A percentile compares a stretch with the other conserved stretches of the same genome.
phyloP scores from a whole-genome alignment of 1,139 yeast genomes.

The Candida sp. region DNA sequence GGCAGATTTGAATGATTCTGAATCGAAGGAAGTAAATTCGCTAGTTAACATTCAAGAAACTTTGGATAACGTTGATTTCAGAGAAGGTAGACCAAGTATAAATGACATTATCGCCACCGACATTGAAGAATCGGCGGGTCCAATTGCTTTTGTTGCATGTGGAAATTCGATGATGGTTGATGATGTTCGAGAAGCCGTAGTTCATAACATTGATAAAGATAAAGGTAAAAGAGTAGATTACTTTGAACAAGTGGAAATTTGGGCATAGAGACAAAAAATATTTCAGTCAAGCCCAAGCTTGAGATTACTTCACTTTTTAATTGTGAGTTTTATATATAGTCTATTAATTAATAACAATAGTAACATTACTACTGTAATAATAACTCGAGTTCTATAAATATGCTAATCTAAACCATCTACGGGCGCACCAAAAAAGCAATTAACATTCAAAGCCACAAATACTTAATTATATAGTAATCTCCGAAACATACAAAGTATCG shows the following conservation, averaged over 20 bases:
- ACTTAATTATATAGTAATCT: no score
- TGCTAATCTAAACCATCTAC: no score
- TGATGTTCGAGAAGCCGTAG: constrained; percentile 35
- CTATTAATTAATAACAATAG: no score
- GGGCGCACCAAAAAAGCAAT: no score
- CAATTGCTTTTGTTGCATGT: constrained; percentile 45
- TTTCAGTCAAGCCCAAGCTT: no score
- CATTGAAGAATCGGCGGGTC: constrained; percentile 29
- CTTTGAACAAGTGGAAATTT: constrained; percentile 41
- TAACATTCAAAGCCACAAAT: no score
- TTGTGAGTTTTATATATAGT: no score
- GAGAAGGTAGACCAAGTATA: constrained; percentile 32
- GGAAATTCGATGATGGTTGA: constrained; percentile 51
- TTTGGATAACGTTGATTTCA: constrained; percentile 26
- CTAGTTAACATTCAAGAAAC: constrained; percentile 13
- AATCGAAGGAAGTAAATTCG: neutral
- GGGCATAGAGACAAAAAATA: no score
- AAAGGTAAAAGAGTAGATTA: constrained; percentile 39
- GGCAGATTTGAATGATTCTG: neutral
- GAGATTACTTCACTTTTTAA: no score
- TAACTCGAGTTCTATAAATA: no score
- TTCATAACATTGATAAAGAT: constrained; percentile 18
- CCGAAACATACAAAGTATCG: no score
- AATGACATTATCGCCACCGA: constrained; percentile 23
- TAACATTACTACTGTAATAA: no score